phyloP scores from a whole-genome alignment of 768 basidiomycete genomes.

The Rhodosporidiobolus sp. region DNA sequence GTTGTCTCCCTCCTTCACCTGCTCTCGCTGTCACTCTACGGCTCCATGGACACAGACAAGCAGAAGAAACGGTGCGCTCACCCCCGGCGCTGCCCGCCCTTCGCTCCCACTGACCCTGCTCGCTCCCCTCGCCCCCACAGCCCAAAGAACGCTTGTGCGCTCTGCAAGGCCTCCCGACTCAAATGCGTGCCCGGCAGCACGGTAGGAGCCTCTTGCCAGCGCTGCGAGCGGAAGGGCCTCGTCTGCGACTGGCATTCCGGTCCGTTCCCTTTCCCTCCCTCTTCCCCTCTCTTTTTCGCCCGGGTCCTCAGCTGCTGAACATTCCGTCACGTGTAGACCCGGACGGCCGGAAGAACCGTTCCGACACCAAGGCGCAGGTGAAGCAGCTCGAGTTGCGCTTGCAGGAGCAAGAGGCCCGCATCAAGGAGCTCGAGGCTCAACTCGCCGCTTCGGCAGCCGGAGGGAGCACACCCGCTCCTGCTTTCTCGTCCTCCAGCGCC shows the following conservation, averaged over 20 bases:
- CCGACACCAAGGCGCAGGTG: not conserved
- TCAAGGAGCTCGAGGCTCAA: not conserved
- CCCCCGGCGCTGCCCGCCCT: too few relatives aligned
- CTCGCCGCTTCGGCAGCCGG: not conserved
- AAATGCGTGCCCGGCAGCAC: too few relatives aligned
- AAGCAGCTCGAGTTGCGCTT: not conserved
- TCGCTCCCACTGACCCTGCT: too few relatives aligned
- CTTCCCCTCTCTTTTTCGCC: not conserved
- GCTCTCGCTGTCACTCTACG: too few relatives aligned
- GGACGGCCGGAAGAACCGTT: not conserved
- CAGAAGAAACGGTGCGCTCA: too few relatives aligned
- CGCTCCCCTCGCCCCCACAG: too few relatives aligned
- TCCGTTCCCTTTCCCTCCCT: not conserved
- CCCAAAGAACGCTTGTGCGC: too few relatives aligned
- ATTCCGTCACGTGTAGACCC: too few relatives aligned
- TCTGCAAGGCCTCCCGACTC: too few relatives aligned
- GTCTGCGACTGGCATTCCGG: not conserved
- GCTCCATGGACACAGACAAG: too few relatives aligned
- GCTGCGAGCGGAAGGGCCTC: not conserved
- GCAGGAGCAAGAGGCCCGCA: not conserved
- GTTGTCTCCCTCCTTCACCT: too few relatives aligned
- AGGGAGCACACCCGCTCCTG: not conserved
- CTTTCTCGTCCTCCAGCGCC: not conserved
- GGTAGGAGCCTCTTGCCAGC: not conserved
- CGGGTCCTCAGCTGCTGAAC: too few relatives aligned